Conservation (phyloP, 139 green algal species). For the Eudorina sp. region DNA sequence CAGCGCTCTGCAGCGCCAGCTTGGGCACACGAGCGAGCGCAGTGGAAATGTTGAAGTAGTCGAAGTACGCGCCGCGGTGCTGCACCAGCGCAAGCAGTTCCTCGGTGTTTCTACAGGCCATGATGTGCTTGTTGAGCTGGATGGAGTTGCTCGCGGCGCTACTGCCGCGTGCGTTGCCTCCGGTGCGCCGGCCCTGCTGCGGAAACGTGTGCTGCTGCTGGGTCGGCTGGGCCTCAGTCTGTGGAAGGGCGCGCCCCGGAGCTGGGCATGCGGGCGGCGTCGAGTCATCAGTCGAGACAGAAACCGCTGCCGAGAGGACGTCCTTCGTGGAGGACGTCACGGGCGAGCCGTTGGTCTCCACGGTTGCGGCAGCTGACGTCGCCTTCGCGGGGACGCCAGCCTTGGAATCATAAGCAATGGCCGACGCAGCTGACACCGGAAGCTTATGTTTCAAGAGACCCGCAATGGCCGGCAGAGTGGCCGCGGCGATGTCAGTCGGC, state of each 20-base stretch:
- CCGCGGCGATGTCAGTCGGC: conserved; percentile 7
- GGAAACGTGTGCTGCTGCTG: background rate
- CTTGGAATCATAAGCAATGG: background rate
- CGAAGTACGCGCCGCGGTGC: conserved; percentile 61
- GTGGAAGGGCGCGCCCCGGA: background rate
- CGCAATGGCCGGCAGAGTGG: conserved; percentile 26
- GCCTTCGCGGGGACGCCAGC: background rate
- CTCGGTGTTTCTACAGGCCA: conserved; percentile 41
- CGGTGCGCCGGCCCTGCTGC: background rate
- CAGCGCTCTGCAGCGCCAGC: conserved; percentile 47
- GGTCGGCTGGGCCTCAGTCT: background rate
- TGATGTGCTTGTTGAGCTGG: conserved; percentile 64
- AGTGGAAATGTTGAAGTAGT: conserved; percentile 81
- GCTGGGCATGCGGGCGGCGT: background rate
- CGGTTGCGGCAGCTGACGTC: background rate
- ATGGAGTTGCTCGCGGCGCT: conserved; percentile 35
- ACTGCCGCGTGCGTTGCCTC: background rate
- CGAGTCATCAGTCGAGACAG: background rate
- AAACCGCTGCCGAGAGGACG: background rate
- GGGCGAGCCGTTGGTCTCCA: background rate
- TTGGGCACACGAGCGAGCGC: conserved; percentile 80
- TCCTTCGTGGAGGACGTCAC: background rate
- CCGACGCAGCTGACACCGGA: background rate
- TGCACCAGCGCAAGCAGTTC: conserved; percentile 71
- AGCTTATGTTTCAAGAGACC: conserved; percentile 23